Base-by-base conservation (phyloP, 2,329 filamentous ascomycete genomes). In the Ascochyta viciae-villosae region DNA sequence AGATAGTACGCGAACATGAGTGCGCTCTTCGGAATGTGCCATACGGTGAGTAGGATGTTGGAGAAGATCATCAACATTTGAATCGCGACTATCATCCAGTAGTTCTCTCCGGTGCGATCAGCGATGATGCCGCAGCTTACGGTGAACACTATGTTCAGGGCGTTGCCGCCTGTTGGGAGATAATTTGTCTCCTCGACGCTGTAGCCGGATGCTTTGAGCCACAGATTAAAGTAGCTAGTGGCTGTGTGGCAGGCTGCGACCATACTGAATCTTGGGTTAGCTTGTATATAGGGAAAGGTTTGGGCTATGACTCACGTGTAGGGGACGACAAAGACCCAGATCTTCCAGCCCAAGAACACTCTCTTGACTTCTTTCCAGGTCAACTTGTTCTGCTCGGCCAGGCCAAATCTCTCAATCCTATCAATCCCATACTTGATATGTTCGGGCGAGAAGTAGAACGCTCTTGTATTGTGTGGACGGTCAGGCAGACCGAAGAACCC, bases 391-490 rank as follows among this genome's bases (percentile, higher is more conserved):
- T 43, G 40, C 40, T 43, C 40, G 4, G 40, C 13, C 13, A 26
- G 40, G 12, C 40, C 40, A 4, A 43, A 43, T 22, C 13, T 43
- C 15, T 43, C 40, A 43, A 43, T 43, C 19, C 40, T 43, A 24
- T 43, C 40, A 29, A 43, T 43, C 3, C 40, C 40, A 12, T 43
- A 43, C 40, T 43, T 43, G 40, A 31, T 9, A n/a, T 43, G 40
- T 15, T 43, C 49, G 16, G 49, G 35, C 48, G 46, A 57, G 16
- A 57, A 35, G 13, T 48, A 48, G 16, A 48, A 47, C 9, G 42
- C 34, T 16, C 16, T 50, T 6, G 54, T 47, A 8, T 48, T 49
- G 31, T 63, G 54, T 5, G 60, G 60, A 15, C 57, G 39, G 19
- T 60, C 46, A 4, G 60, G 60, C 31, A 62, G 19, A n/a, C 29